phyloP scores from a whole-genome alignment of 345 rosid species.

The Syzygium aqueum region DNA sequence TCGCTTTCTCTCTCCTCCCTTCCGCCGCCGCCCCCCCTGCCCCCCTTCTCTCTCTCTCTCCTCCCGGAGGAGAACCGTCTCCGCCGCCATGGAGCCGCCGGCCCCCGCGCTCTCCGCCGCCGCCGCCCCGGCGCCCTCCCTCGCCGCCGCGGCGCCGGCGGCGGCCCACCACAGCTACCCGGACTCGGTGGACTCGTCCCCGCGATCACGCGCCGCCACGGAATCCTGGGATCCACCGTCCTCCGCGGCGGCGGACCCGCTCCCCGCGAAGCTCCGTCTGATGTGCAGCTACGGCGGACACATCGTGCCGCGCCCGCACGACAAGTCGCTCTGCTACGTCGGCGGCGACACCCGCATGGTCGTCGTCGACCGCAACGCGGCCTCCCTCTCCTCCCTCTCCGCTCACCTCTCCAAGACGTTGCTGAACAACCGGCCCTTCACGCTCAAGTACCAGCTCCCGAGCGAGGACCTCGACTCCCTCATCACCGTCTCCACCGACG shows the following conservation, averaged over 20 bases:
- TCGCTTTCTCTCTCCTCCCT: background rate
- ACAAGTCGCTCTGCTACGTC: conserved; percentile 62
- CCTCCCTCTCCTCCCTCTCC: conserved; percentile 45
- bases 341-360: conserved; percentile 88
- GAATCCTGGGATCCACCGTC: conserved; percentile 15
- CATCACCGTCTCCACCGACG: conserved; percentile 85
- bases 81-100: conserved; percentile 24
- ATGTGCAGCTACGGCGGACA: conserved; percentile 94
- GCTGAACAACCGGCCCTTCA: conserved; percentile 54
- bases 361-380: conserved; percentile 62
- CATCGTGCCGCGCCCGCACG: conserved; percentile 89
- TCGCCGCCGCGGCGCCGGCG: background rate
- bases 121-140: background rate
- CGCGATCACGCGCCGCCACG: conserved; percentile 74
- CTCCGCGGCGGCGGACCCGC: conserved; percentile 12
- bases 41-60: conserved; percentile 3
- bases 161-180: conserved; percentile 3
- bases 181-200: conserved; percentile 48
- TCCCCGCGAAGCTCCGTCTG: conserved; percentile 51
- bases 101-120: background rate
- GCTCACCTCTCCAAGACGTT: conserved; percentile 56
- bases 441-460: conserved; percentile 89
- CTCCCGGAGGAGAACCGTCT: conserved; percentile 3
- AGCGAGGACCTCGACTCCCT: conserved; percentile 91
- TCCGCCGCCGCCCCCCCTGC: conserved; percentile 6